Evolutionary conservation across 768 basidiomycete species (phyloP).

Genomic region (Boletus reticuloceps): DNA sequence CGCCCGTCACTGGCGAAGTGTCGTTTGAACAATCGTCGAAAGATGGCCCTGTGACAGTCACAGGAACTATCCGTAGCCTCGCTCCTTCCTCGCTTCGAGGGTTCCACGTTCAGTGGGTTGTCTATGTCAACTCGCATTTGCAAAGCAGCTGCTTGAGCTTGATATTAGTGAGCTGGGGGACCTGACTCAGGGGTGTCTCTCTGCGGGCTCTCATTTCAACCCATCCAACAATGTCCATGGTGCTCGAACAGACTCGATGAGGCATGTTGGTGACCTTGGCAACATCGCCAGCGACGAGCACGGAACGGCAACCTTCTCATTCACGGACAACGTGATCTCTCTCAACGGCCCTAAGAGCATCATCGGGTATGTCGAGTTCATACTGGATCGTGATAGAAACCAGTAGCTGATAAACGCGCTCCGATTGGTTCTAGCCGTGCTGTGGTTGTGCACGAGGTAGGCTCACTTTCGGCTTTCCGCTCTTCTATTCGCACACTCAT

Average conservation of each 20-base stretch:
- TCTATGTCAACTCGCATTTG: background rate
- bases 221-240: constrained; percentile 66
- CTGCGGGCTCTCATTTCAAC: constrained; percentile 78
- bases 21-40: constrained; percentile 56
- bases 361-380: constrained; percentile 51
- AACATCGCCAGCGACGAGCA: constrained; percentile 62
- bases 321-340: constrained; percentile 60
- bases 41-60: constrained; percentile 54
- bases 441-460: constrained; percentile 72
- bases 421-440: constrained; percentile 46
- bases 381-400: background rate
- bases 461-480: background rate
- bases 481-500: constrained; percentile 8
- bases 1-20: constrained; percentile 60
- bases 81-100: constrained; percentile 59
- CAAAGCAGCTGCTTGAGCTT: constrained; percentile 18
- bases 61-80: constrained; percentile 60
- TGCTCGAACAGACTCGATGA: constrained; percentile 46
- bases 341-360: constrained; percentile 68
- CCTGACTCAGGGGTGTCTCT: constrained; percentile 59
- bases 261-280: constrained; percentile 78
- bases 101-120: constrained; percentile 77
- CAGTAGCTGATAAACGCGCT: constrained; percentile 1
- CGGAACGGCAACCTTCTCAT: constrained; percentile 56
- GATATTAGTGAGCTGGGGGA: constrained; percentile 48